Base-by-base conservation (phyloP, 1,139 yeast genomes). In the Suhomyces kunorum region DNA sequence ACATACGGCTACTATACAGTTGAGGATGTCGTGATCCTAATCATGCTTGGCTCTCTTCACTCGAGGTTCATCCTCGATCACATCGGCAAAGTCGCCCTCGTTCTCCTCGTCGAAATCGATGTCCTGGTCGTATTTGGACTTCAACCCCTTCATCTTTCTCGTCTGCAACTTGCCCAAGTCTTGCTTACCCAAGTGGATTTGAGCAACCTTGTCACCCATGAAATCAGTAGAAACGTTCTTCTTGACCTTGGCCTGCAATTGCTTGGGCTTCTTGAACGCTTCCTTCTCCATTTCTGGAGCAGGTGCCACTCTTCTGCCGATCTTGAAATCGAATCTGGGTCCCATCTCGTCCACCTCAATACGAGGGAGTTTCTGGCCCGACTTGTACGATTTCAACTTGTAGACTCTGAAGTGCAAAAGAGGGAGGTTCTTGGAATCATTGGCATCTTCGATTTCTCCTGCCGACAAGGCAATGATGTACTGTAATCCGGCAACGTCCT, bases 141-240 rank as follows among this genome's bases (percentile, higher is more conserved):
- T 94, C 59, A 92, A 76, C 61, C 98, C 99, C 77, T 94, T 94
- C 96, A 92, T 87, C 80, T 92, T 92, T 71, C 98, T 82, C 9
- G 98, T 90, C 68, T 92, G 98, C 61, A 92, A 68, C 63, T 83
- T 84, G 59, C 79, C 75, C 63, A 94, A 74, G 63, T 92, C 98
- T 74, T 92, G 99, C 64, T 84, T 84, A 66, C 96, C 98, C 65
- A 92, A 85, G 63, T 92, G 98, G 55, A 92, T 81, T 68, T 92
- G 87, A 51, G 97, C 99, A 49, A 92, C 79, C 80, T 92, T 89
- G 66, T 92, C 98, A 70, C 99, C 99, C 86, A 92, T 80, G 46
- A 74, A 58, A 61, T 94, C 98, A 33, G 84, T 80, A 48, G 83
- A 83, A 43, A 92, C 83, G 59, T 92, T 92, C 89, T 94, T 94